Evolutionary conservation across 768 basidiomycete species (phyloP).

Genomic region (Clathrus columnatus): DNA sequence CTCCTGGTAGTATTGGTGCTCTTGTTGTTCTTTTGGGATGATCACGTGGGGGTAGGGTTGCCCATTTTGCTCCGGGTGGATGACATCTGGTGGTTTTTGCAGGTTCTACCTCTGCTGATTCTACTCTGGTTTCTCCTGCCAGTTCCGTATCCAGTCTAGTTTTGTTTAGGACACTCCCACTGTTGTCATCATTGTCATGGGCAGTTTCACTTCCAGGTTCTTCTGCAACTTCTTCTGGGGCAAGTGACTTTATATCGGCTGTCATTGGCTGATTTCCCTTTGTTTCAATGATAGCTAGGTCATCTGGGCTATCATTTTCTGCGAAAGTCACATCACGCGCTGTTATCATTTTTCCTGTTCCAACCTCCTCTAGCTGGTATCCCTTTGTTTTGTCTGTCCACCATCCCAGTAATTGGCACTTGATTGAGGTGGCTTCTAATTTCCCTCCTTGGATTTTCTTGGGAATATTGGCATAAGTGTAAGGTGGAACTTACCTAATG

Average conservation of each 20-base stretch:
- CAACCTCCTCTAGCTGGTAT: neutral
- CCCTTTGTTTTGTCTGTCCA: slow-evolving; percentile 1
- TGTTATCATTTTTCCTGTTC: neutral
- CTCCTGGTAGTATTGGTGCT: slow-evolving; percentile 8
- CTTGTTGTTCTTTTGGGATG: neutral
- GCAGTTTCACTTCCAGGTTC: neutral
- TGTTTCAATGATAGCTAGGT: neutral
- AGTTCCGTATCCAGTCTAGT: slow-evolving; percentile 6
- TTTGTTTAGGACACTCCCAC: too few relatives aligned
- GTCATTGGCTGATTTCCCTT: neutral
- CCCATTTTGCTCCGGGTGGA: neutral
- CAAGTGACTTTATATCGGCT: neutral
- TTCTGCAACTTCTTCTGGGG: neutral
- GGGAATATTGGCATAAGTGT: slow-evolving; percentile 4
- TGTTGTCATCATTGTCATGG: too few relatives aligned
- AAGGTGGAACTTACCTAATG: too few relatives aligned
- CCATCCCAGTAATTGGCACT: slow-evolving; percentile 1
- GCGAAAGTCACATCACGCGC: neutral
- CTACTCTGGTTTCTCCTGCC: slow-evolving; percentile 20
- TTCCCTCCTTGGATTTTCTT: neutral
- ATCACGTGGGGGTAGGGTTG: too few relatives aligned
- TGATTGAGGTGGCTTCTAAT: slow-evolving; percentile 1
- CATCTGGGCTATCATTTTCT: neutral
- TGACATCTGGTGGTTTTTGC: neutral
- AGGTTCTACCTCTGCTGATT: neutral